A percentile compares a stretch with the other conserved stretches of the same genome.
These are phyloP conservation scores for Cladosporium sp. DNA, from an alignment of 2,329 filamentous ascomycete species.

Conservation along the genomic window DNA sequence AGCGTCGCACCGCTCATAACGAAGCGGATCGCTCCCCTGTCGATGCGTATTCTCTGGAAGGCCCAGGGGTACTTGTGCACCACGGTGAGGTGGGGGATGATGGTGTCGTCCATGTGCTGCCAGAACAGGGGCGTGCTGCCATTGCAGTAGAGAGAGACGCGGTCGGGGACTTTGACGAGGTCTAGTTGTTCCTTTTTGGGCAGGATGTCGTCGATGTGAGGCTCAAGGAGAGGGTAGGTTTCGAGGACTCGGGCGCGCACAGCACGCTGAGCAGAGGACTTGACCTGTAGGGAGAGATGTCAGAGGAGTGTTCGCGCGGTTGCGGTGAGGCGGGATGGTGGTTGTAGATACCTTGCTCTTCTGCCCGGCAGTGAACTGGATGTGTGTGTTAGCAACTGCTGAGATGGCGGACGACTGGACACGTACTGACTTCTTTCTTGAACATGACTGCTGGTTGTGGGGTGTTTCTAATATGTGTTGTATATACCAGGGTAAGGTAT, in stretches of 20 bases:
- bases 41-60: constrained; percentile 83
- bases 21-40: constrained; percentile 94
- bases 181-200: constrained; percentile 92
- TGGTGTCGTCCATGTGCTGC: constrained; percentile 72
- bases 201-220: constrained; percentile 88
- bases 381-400: constrained; percentile 19
- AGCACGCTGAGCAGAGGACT: constrained; percentile 86
- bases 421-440: constrained; percentile 74
- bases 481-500: too few species aligned
- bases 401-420: background rate
- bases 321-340: background rate
- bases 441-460: constrained; percentile 62
- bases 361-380: constrained; percentile 61
- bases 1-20: constrained; percentile 89
- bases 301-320: background rate
- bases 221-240: constrained; percentile 79
- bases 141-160: constrained; percentile 82
- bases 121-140: constrained; percentile 80
- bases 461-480: too few species aligned
- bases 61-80: constrained; percentile 85
- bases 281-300: constrained; percentile 47
- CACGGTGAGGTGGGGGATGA: constrained; percentile 83
- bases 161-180: constrained; percentile 89
- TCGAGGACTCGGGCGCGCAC: constrained; percentile 79
- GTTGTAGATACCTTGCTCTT: constrained; percentile 67